These are phyloP conservation scores for Auricularia sp. DNA, from an alignment of 768 basidiomycete genomes.

Conservation along the genomic window DNA sequence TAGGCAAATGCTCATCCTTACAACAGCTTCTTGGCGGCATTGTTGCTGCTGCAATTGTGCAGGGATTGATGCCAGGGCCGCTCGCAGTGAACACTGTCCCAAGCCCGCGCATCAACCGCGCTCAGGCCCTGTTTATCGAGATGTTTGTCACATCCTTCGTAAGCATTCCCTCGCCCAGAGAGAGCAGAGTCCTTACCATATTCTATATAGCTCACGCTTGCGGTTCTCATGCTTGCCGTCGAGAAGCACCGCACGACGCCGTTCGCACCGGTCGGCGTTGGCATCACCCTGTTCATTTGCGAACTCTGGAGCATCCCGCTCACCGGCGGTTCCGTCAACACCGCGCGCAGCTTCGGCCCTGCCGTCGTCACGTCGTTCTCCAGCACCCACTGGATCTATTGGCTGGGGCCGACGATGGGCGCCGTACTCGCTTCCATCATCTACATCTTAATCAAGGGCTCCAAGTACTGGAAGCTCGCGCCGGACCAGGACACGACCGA, in stretches of 20 bases:
- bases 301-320: slow-evolving; percentile 34
- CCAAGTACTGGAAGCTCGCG: slow-evolving; percentile 46
- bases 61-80: slow-evolving; percentile 43
- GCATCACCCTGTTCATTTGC: slow-evolving; percentile 52
- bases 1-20: background rate
- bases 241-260: slow-evolving; percentile 60
- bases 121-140: slow-evolving; percentile 61
- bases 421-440: slow-evolving; percentile 47
- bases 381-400: slow-evolving; percentile 43
- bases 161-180: slow-evolving; percentile 16
- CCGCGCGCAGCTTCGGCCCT: slow-evolving; percentile 61
- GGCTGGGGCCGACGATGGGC: slow-evolving; percentile 59
- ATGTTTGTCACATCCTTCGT: slow-evolving; percentile 58
- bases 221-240: slow-evolving; percentile 65
- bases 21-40: slow-evolving; percentile 42
- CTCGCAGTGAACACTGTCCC: slow-evolving; percentile 45
- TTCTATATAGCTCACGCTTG: slow-evolving; percentile 20
- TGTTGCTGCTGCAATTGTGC: slow-evolving; percentile 45
- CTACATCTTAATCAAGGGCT: slow-evolving; percentile 49
- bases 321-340: slow-evolving; percentile 61
- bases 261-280: slow-evolving; percentile 64
- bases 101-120: slow-evolving; percentile 35
- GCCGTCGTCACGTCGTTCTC: slow-evolving; percentile 57
- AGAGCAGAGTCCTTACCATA: background rate
- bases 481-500: slow-evolving; percentile 37